These are phyloP conservation scores for Anisodus tanguticus DNA, from an alignment of 257 asterid species.

Conservation along the genomic window DNA sequence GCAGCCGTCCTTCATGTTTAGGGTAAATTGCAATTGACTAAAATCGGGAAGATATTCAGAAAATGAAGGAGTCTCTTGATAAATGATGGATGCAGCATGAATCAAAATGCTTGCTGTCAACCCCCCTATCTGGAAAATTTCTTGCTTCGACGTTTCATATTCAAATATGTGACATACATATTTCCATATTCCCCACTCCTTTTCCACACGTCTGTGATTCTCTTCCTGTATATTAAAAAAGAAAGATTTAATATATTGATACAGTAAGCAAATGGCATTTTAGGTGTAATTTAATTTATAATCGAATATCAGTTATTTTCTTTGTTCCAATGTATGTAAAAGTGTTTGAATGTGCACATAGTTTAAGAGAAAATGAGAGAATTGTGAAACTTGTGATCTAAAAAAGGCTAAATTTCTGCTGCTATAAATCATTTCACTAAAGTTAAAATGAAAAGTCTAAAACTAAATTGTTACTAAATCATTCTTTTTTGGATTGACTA, in stretches of 20 bases:
- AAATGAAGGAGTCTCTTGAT: slow-evolving; percentile 53
- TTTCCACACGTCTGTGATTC: slow-evolving; percentile 44
- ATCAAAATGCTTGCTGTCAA: slow-evolving; percentile 60
- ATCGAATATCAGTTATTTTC: not conserved
- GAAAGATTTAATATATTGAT: not conserved
- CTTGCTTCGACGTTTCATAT: slow-evolving; percentile 44
- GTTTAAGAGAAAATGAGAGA: no score
- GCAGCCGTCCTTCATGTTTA: not conserved
- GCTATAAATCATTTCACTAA: no score
- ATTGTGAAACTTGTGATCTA: no score
- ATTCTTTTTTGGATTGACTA: no score
- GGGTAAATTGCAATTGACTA: slow-evolving; percentile 49
- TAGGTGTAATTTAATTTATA: no score
- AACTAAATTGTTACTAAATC: no score
- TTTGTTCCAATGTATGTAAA: no score
- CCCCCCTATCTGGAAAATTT: slow-evolving; percentile 48
- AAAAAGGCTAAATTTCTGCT: no score
- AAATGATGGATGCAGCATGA: slow-evolving; percentile 54
- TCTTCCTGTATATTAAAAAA: slow-evolving; percentile 40
- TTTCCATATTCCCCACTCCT: slow-evolving; percentile 52
- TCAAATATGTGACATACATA: slow-evolving; percentile 56
- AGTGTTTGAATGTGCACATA: no score
- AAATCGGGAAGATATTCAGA: slow-evolving; percentile 55
- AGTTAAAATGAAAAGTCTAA: no score
- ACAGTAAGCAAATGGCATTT: no score